Percentiles rank a stretch among this genome's conserved stretches.
phyloP scores from a whole-genome alignment of 2,329 filamentous ascomycete genomes.

The Trichoderma pleuroti region DNA sequence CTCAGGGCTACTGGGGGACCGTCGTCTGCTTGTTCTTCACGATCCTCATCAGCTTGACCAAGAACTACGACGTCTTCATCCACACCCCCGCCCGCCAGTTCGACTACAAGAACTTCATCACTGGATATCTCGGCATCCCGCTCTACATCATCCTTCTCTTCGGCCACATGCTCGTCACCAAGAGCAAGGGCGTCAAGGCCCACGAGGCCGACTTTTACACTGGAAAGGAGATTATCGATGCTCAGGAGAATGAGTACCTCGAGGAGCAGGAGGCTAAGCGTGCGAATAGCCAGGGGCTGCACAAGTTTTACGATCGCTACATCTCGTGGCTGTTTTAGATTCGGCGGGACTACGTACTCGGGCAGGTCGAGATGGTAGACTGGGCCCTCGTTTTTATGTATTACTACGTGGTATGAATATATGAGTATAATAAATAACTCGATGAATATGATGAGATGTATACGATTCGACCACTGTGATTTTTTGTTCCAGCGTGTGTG shows the following conservation, averaged over 20 bases:
- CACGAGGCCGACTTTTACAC: constrained; percentile 65
- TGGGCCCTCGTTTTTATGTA: neutral
- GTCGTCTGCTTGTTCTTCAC: constrained; percentile 67
- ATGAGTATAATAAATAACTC: neutral
- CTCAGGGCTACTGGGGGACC: constrained; percentile 68
- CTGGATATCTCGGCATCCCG: constrained; percentile 73
- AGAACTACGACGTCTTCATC: constrained; percentile 75
- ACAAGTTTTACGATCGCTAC: constrained; percentile 38
- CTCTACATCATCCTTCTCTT: constrained; percentile 67
- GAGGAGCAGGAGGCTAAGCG: constrained; percentile 36
- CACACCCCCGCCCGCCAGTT: constrained; percentile 50
- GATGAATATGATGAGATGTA: neutral
- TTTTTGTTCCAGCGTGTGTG: too few relatives aligned
- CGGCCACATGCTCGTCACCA: constrained; percentile 60
- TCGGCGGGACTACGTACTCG: neutral
- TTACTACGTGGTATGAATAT: neutral
- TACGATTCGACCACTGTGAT: neutral
- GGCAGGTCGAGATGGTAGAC: neutral
- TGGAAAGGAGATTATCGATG: constrained; percentile 70
- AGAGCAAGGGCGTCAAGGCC: constrained; percentile 53
- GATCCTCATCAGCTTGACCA: constrained; percentile 71
- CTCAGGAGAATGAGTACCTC: constrained; percentile 67
- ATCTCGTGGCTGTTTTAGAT: constrained; percentile 38
- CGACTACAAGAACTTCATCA: constrained; percentile 74
- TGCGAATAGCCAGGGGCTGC: constrained; percentile 27